These are phyloP conservation scores for Trichodelitschia bisporula DNA, from an alignment of 495 filamentous ascomycete genomes.

Conservation along the genomic window DNA sequence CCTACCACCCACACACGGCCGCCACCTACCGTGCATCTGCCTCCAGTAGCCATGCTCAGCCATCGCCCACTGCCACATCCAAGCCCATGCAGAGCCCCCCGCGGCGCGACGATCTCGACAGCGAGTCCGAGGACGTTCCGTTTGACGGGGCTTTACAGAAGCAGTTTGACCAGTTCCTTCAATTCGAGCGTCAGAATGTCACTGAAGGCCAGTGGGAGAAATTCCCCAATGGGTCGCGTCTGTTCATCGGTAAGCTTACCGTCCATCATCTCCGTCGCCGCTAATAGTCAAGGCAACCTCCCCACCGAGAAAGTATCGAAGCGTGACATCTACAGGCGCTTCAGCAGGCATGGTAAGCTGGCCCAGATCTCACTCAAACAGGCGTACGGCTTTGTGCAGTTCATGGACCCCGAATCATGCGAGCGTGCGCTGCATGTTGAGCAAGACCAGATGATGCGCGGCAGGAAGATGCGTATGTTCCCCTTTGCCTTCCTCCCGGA, in stretches of 20 bases:
- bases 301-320: conserved; percentile 86
- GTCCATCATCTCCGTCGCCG: neutral
- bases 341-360: conserved; percentile 62
- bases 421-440: conserved; percentile 45
- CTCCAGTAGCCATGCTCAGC: conserved; percentile 6
- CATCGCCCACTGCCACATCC: conserved; percentile 22
- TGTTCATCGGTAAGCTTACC: conserved; percentile 56
- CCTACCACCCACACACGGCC: conserved; percentile 28
- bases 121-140: conserved; percentile 12
- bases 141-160: conserved; percentile 41
- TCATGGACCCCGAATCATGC: conserved; percentile 50
- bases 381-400: conserved; percentile 94
- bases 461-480: conserved; percentile 42
- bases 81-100: conserved; percentile 2
- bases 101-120: conserved; percentile 2
- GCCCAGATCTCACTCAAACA: conserved; percentile 94
- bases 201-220: conserved; percentile 82
- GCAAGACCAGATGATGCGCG: conserved; percentile 54
- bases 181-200: conserved; percentile 55
- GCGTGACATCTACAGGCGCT: conserved; percentile 73
- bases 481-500: neutral
- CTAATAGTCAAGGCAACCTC: conserved; percentile 50
- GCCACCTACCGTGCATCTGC: conserved; percentile 20
- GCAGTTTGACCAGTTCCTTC: conserved; percentile 61
- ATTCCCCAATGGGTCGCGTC: conserved; percentile 60